Evolutionary conservation across 352 stramenopile genomes (phyloP), one percentile per base, ranked within the genome.

Genomic region (Pythium vanterpoolii): DNA sequence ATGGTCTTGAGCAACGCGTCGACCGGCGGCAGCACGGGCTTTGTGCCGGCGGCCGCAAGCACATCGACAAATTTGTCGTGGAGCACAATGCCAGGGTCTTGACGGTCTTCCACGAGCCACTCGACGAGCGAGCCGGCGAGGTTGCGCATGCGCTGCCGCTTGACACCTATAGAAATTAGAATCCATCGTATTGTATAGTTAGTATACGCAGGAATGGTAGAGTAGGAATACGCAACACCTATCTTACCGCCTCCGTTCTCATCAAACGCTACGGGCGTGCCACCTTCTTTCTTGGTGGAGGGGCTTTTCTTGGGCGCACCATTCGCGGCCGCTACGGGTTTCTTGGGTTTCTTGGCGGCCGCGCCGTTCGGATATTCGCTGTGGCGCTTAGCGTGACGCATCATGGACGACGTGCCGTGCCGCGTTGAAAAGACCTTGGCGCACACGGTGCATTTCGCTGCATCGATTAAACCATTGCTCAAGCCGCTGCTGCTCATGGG

Each of bases 371-470:
- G 74, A 34, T 81, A 80, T 50, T 91, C 82, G 45, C 56, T 87
- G 56, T 91, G 82, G 34, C 82, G 73, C 72, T 89, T 91, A 30
- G 82, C 82, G 52, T 91, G 82, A 26, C 82, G 82, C 82, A 91
- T 91, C 82, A 91, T 91, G 11, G 74, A 87, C 45, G 82, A 91
- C 49, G 82, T 91, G 50, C 82, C 82, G 54, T 91, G 82, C n/a
- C 82, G 69, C 53, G 82, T 89, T 26, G 79, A 89, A 59, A 91
- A 91, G 27, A 89, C 68, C 58, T 91, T 91, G 60, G 69, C 77
- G 69, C 82, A 91, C 6, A 89, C 66, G 3, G 69, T 83, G 67
- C 82, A 91, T 62, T 89, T 88, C 46, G 82, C 82, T 39, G 82
- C 83, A 56, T 91, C 82, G 21, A 89, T 68, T 45, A 88, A 58